Evolutionary conservation across 768 basidiomycete species (phyloP), one percentile per base, ranked within the genome.

Genomic region (Phlebiopsis flavidoalba): DNA sequence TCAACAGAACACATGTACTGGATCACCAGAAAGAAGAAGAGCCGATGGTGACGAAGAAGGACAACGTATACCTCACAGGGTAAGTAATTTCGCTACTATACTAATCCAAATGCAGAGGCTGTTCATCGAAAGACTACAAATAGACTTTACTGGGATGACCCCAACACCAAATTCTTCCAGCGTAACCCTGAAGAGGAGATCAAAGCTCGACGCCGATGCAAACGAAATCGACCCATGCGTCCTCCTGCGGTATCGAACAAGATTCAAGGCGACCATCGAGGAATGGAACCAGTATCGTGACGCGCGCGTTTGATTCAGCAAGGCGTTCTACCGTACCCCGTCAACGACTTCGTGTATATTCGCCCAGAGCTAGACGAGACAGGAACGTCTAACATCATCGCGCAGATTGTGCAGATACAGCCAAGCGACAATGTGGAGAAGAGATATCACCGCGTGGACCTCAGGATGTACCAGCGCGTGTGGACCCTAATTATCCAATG

Each of bases 321-420:
- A 35, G 54, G 24, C 21, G 36, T n/a, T n/a, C n/a, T 75, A 10
- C 62, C 67, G 0, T 91, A 85, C 67, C 89, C 90, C 65, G 58
- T 74, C 8, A 53, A 78, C 50, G 89, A 90, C 62, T 89, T 83
- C 61, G 77, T 88, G 6, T 90, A 88, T 66, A 57, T 88, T 40
- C 77, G 75, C 46, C 57, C 59, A 15, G 62, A 70, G 15, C n/a
- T 40, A 1, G 5, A 22, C 5, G 14, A 55, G 54, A 55, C 54
- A 2, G 66, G 69, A 8, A 66, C 80, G 0, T 31, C 3, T 31
- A 75, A 86, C 45, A 68, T 75, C 8, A 82, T 91, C 55, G 87
- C 77, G 0, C 87, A 88, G 64, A 81, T 91, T 37, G 61, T 75
- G 15, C 67, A 71, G 4, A 68, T 88, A 24, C 53, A 61, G 68